Percentiles rank a stretch among this genome's conserved stretches.
Evolutionary conservation across 2,329 filamentous ascomycete genomes (phyloP).

Genomic region (Lizonia empirigonia): DNA sequence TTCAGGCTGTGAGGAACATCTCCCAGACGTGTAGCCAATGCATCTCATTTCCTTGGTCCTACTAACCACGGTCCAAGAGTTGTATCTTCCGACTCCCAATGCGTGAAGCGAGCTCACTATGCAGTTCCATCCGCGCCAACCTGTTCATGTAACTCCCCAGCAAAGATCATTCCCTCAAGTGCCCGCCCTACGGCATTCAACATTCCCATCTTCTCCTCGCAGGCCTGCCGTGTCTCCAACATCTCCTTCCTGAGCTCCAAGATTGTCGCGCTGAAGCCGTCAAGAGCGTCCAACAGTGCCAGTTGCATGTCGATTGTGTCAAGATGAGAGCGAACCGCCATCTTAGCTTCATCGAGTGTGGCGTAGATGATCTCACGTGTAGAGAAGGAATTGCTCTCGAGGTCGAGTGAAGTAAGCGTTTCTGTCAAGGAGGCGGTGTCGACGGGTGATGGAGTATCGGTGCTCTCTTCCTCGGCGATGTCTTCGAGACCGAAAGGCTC

Average conservation of each 20-base stretch:
- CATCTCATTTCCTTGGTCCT: too few relatives aligned
- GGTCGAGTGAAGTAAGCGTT: background rate
- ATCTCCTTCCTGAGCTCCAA: conserved; percentile 19
- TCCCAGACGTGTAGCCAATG: too few relatives aligned
- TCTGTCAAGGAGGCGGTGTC: background rate
- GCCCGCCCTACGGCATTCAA: conserved; percentile 16
- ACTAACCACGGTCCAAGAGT: too few relatives aligned
- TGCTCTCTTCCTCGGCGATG: conserved; percentile 3
- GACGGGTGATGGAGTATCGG: background rate
- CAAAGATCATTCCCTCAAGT: background rate
- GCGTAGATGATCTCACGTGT: conserved; percentile 18
- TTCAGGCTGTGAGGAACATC: too few relatives aligned
- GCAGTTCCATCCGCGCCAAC: background rate
- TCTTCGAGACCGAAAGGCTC: conserved; percentile 2
- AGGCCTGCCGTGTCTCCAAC: conserved; percentile 11
- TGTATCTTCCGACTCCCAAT: background rate
- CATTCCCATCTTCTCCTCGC: conserved; percentile 16
- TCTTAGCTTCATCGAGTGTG: conserved; percentile 16
- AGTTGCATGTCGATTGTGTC: conserved; percentile 20
- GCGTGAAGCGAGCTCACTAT: background rate
- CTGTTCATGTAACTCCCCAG: background rate
- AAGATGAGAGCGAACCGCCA: conserved; percentile 9
- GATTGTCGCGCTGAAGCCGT: conserved; percentile 24
- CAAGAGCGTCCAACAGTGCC: conserved; percentile 18
- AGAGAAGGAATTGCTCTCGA: conserved; percentile 7